Evolutionary conservation across 164 flowering plant genomes (phyloP), one percentile per base, ranked within the genome.

Genomic region (Stephania cephalantha): DNA sequence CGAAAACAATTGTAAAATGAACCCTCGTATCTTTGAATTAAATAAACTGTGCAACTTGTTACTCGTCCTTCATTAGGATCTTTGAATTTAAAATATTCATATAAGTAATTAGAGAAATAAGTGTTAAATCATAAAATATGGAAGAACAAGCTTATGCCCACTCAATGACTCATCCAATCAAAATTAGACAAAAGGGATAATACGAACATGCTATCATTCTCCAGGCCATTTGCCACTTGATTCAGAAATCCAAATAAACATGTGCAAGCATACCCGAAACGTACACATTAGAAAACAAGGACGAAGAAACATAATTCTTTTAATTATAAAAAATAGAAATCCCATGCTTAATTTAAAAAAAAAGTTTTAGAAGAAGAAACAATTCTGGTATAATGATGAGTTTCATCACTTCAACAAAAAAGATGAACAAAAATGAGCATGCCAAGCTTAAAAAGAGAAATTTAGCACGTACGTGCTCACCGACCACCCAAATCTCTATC

Each of bases 161-260:
- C 9, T 55, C 18, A 55, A 55, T 17, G 61, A 17, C 61, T n/a
- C 0, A 55, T 55, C 12, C 12, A 55, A n/a, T 55, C 1, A 55
- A 66, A 74, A 67, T 1, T n/a, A 45, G 25, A 25, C 68, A 18
- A 68, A 50, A 45, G 20, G 30, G 22, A 71, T 70, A 77, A 63
- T 29, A 90, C 95, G 87, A 45, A 95, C 98, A 87, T 86, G 91
- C 95, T 87, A 82, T 95, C 99, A 78, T 90, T 92, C 87, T 95
- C 99, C 25, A 95, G 94, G 50, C 93, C 92, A 81, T 85, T 91
- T 75, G 95, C 99, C 67, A 92, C 99, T 87, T 92, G 94, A 82
- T 92, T 89, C 64, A 93, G 74, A 95, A 95, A 82, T 95, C 99
- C 87, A 93, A 69, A 93, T 88, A 79, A 95, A 95, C 99, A 95